Percentiles rank a stretch among this genome's conserved stretches.
Evolutionary conservation across 345 rosid genomes (phyloP).

Genomic region (Trapa incisa): DNA sequence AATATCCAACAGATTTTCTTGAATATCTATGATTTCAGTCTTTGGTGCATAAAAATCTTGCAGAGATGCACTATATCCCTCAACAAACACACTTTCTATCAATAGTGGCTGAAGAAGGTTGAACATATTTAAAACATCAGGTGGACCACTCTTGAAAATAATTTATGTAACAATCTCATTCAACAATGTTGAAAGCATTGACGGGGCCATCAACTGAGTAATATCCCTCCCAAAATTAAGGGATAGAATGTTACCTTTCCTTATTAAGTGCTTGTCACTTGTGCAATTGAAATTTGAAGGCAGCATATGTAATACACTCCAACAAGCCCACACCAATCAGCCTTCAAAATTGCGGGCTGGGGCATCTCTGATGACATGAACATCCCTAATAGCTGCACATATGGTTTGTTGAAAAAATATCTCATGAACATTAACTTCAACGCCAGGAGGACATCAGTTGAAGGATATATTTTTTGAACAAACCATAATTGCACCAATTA

Average conservation of each 20-base stretch:
- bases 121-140: constrained; percentile 51
- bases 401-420: constrained; percentile 33
- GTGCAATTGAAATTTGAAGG: constrained; percentile 48
- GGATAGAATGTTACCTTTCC: constrained; percentile 41
- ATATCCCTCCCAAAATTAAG: constrained; percentile 37
- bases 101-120: constrained; percentile 67
- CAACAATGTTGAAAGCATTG: constrained; percentile 34
- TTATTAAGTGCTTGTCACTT: constrained; percentile 45
- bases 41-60: constrained; percentile 56
- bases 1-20: constrained; percentile 22
- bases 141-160: constrained; percentile 64
- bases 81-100: constrained; percentile 56
- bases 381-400: constrained; percentile 71
- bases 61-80: constrained; percentile 63
- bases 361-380: constrained; percentile 51
- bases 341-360: constrained; percentile 51
- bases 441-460: constrained; percentile 64
- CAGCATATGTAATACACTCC: constrained; percentile 72
- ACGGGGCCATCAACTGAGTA: constrained; percentile 26
- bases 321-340: constrained; percentile 23
- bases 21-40: constrained; percentile 25
- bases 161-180: constrained; percentile 55
- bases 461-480: constrained; percentile 25
- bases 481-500: neutral
- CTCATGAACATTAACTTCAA: constrained; percentile 47